These are phyloP conservation scores for Kondoa subrosea DNA, from an alignment of 768 basidiomycete genomes.

Conservation along the genomic window DNA sequence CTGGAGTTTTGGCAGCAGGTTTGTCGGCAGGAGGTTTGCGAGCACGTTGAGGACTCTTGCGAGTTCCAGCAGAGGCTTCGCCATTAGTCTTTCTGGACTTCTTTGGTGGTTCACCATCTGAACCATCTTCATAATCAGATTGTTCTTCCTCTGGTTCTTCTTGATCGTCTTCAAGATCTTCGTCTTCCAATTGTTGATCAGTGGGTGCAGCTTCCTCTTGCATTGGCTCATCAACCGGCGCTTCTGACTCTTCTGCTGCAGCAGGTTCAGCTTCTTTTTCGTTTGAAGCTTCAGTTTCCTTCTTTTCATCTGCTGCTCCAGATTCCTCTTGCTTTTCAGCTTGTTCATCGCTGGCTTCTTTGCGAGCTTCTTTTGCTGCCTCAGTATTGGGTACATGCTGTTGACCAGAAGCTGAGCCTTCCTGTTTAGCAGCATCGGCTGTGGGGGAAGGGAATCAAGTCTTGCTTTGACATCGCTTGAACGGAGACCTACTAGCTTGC, in stretches of 20 bases:
- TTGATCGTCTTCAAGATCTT: background rate
- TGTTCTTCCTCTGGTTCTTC: background rate
- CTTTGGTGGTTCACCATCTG: background rate
- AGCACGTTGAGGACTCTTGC: background rate
- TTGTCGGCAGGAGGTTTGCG: background rate
- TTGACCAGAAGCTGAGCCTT: slow-evolving; percentile 8
- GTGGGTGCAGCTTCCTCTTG: background rate
- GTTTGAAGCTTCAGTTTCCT: background rate
- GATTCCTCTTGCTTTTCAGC: slow-evolving; percentile 3
- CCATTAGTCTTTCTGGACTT: background rate
- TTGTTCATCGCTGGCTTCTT: slow-evolving; percentile 17
- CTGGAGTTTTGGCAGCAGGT: background rate
- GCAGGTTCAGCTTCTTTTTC: slow-evolving; percentile 6
- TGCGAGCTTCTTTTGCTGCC: slow-evolving; percentile 12
- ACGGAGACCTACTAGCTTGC: slow-evolving; percentile 10
- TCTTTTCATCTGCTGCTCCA: slow-evolving; percentile 4
- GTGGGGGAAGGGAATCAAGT: background rate
- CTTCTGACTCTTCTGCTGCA: background rate
- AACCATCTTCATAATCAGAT: background rate
- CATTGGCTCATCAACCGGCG: background rate
- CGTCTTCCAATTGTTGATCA: background rate
- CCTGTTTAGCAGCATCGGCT: slow-evolving; percentile 3
- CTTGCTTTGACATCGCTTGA: background rate
- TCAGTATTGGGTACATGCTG: slow-evolving; percentile 17
- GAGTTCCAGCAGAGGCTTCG: background rate